Evolutionary conservation across 75 land plant species (phyloP).

Genomic region (Adiantum capillusveneris): DNA sequence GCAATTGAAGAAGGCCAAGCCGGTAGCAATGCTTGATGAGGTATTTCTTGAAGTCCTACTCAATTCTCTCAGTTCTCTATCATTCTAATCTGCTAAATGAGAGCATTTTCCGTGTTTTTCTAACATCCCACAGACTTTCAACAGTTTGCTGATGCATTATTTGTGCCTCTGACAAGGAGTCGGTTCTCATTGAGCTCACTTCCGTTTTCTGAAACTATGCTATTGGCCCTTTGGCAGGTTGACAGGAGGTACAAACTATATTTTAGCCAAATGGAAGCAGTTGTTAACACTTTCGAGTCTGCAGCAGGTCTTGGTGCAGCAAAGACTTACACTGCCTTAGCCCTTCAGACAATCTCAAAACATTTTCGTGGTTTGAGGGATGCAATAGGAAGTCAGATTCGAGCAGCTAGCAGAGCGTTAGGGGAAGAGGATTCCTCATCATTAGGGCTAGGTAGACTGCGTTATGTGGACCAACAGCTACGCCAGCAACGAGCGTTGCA

Average conservation of each 20-base stretch:
- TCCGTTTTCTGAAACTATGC: too few relatives aligned
- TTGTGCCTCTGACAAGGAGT: too few relatives aligned
- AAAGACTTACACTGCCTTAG: constrained; percentile 64
- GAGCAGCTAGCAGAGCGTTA: constrained; percentile 31
- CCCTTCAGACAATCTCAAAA: constrained; percentile 65
- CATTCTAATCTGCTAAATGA: too few relatives aligned
- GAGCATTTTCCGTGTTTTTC: too few relatives aligned
- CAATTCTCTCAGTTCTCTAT: too few relatives aligned
- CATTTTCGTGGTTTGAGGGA: constrained; percentile 77
- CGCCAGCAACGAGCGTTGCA: constrained; percentile 47
- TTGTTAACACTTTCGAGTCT: constrained; percentile 58
- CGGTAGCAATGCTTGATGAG: constrained; percentile 81
- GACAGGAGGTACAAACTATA: constrained; percentile 63
- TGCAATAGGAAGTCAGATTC: constrained; percentile 60
- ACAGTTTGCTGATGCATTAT: too few relatives aligned
- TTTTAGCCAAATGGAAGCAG: constrained; percentile 71
- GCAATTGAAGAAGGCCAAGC: constrained; percentile 63
- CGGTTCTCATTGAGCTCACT: too few relatives aligned
- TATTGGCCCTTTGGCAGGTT: constrained; percentile 19
- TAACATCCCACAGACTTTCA: too few relatives aligned
- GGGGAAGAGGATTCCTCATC: constrained; percentile 42
- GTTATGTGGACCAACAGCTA: constrained; percentile 42
- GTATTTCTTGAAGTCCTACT: too few relatives aligned
- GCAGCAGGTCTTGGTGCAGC: constrained; percentile 70
- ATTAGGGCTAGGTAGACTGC: constrained; percentile 28